phyloP scores from a whole-genome alignment of 2,329 filamentous ascomycete genomes.

The Fusarium domesticum region DNA sequence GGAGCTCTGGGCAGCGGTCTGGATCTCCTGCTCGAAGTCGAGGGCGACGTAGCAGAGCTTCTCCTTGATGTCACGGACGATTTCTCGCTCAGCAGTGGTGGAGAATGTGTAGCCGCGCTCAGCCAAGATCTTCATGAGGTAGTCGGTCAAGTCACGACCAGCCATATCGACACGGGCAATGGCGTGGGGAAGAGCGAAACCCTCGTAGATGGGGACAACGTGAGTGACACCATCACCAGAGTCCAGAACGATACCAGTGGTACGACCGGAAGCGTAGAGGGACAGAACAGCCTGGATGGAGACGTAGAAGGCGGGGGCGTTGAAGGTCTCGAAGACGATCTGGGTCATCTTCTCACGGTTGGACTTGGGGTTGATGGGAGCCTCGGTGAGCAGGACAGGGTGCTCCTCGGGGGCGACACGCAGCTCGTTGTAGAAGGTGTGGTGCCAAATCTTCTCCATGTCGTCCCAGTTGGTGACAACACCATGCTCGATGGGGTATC shows the following conservation, averaged over 20 bases:
- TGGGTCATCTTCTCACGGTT: slow-evolving; percentile 99
- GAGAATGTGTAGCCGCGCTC: slow-evolving; percentile 99
- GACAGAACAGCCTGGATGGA: slow-evolving; percentile 99
- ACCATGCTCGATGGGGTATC: slow-evolving; percentile 99
- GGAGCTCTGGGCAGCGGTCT: slow-evolving; percentile 98
- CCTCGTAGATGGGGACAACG: slow-evolving; percentile 99
- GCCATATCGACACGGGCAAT: slow-evolving; percentile 99
- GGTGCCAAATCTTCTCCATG: slow-evolving; percentile 99
- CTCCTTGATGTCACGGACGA: slow-evolving; percentile 99
- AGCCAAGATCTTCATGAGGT: slow-evolving; percentile 99
- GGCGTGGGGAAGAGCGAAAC: slow-evolving; percentile 99
- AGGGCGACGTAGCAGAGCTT: slow-evolving; percentile 99
- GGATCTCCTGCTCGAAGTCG: slow-evolving; percentile 99
- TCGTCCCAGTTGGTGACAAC: slow-evolving; percentile 99
- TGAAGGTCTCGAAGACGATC: slow-evolving; percentile 99
- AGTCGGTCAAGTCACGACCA: slow-evolving; percentile 99
- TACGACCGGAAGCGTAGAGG: slow-evolving; percentile 99
- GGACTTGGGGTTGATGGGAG: slow-evolving; percentile 99
- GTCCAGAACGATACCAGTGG: slow-evolving; percentile 99
- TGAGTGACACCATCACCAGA: slow-evolving; percentile 99
- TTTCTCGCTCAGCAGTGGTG: slow-evolving; percentile 99
- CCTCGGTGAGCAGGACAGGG: slow-evolving; percentile 97
- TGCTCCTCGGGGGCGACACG: slow-evolving; percentile 99
- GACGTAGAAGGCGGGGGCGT: slow-evolving; percentile 99
- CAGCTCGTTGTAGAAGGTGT: slow-evolving; percentile 99